phyloP scores from a whole-genome alignment of 306 rosid genomes.

The Vicia faba region DNA sequence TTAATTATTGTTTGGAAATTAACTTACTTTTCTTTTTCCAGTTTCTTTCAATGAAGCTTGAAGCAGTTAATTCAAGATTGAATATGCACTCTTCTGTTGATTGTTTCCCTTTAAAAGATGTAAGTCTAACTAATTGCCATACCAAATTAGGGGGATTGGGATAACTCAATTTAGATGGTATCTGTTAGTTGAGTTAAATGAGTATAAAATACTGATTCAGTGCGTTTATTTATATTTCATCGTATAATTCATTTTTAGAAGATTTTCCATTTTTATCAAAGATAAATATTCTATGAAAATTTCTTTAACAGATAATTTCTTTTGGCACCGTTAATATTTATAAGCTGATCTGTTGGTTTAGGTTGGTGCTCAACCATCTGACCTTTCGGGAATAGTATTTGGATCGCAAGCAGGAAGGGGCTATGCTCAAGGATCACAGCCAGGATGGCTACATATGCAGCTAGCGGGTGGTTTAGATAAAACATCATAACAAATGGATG shows the following conservation, averaged over 20 bases:
- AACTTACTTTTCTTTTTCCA: constrained; percentile 36
- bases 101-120: constrained; percentile 71
- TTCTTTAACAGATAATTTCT: not conserved
- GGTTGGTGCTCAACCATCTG: constrained; percentile 63
- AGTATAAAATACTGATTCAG: not conserved
- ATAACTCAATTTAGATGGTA: not conserved
- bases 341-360: constrained; percentile 47
- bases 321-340: constrained; percentile 25
- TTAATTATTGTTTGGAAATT: constrained; percentile 24
- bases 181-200: not conserved
- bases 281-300: constrained; percentile 12
- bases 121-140: constrained; percentile 41
- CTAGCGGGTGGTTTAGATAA: constrained; percentile 71
- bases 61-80: constrained; percentile 79
- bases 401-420: constrained; percentile 70
- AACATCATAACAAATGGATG: constrained; percentile 47
- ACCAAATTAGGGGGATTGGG: not conserved
- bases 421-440: constrained; percentile 61
- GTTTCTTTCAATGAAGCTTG: constrained; percentile 96
- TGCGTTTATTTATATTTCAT: no score
- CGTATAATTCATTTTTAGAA: not conserved
- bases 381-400: constrained; percentile 69
- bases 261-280: not conserved
- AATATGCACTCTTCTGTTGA: constrained; percentile 51
- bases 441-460: constrained; percentile 95